Base-by-base conservation (phyloP, 2,329 filamentous ascomycete species). In the Pyrenophora graminea region DNA sequence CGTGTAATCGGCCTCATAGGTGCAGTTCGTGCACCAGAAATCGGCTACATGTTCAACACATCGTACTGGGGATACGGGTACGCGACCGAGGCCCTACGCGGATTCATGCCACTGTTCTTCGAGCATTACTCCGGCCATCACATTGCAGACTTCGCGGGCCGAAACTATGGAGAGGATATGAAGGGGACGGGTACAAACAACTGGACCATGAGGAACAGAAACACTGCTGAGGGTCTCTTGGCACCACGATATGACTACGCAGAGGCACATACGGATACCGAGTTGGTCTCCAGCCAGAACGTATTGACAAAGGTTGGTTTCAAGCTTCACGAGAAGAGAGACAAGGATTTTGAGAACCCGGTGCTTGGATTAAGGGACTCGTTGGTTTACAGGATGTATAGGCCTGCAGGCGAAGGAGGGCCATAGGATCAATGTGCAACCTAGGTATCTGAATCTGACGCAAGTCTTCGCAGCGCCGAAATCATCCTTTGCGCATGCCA, bases 231-330 rank as follows among this genome's bases (percentile, higher is more conserved):
- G 17, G 39, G 21, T 23, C 34, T 12, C 17, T 23, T 52, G n/a
- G 50, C 50, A 18, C 50, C 50, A 15, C 36, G 40, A 39, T 53
- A 47, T 23, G 55, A 58, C 6, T 69, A 72, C 46, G 60, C 76
- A 17, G 73, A 76, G 54, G 76, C 81, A 1, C 67, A 81, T 6
- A 80, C 81, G 8, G 76, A 81, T 32, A 67, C 67, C 0, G 64
- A 67, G 10, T 86, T 89, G 59, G 48, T 52, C 6, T 74, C 73
- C 3, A 88, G 85, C 58, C 78, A 79, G 51, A 76, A 76, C 3
- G 81, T 89, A 6, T 58, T 89, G 47, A 61, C 67, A 40, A 87
- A 86, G 63, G 70, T 64, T 12, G 84, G 85, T 1, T 85, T 87
- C 56, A 70, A 72, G 58, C 61, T 76, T 32, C 76, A 77, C 37